Conservation (phyloP, 2,329 filamentous ascomycete genomes). For the Reticulascus tulasneorum region DNA sequence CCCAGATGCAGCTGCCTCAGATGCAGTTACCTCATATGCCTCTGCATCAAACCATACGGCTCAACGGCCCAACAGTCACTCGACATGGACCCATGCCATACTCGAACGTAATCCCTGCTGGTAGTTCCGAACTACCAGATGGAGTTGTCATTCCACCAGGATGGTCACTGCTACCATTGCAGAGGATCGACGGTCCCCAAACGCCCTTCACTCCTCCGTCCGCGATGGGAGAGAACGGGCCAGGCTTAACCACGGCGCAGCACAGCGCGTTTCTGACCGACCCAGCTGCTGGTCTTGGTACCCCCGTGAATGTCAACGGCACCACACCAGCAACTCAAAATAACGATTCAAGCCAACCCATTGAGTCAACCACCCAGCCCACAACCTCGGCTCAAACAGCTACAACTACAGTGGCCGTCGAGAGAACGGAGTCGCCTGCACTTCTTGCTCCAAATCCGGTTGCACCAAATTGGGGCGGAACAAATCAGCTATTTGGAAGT, state of each 20-base stretch:
- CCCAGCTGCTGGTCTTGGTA: background rate
- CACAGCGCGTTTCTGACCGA: background rate
- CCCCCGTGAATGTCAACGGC: no score
- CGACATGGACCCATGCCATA: slow-evolving; percentile 44
- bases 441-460: slow-evolving; percentile 47
- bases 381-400: slow-evolving; percentile 3
- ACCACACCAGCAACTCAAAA: background rate
- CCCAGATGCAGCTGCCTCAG: slow-evolving; percentile 7
- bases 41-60: slow-evolving; percentile 21
- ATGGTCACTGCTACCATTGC: slow-evolving; percentile 61
- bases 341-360: background rate
- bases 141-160: slow-evolving; percentile 62
- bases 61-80: slow-evolving; percentile 37
- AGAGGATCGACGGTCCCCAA: slow-evolving; percentile 43
- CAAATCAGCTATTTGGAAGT: slow-evolving; percentile 43
- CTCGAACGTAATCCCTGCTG: slow-evolving; percentile 51
- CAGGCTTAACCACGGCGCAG: background rate
- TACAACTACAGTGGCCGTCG: slow-evolving; percentile 1
- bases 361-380: background rate
- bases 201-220: slow-evolving; percentile 14
- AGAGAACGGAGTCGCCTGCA: slow-evolving; percentile 20
- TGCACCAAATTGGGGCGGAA: slow-evolving; percentile 47
- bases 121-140: slow-evolving; percentile 58
- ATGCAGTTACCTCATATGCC: slow-evolving; percentile 9
- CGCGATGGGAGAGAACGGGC: background rate